Conservation (phyloP, 1,284 basidiomycete genomes). For the Sporisorium scitamineum region DNA sequence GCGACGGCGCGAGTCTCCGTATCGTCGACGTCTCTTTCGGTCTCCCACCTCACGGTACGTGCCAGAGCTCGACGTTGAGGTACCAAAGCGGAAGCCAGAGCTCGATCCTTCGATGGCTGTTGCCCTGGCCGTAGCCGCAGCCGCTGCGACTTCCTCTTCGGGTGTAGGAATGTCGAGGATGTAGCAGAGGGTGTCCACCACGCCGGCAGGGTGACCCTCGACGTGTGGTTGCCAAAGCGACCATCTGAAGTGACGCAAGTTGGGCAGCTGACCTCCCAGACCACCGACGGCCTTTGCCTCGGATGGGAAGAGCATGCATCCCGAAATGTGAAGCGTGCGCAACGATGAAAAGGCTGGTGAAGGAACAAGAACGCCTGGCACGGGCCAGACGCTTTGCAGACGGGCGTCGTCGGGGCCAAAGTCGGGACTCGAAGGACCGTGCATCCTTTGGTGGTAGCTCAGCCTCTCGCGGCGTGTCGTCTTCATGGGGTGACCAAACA, state of each 20-base stretch:
- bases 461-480: constrained; percentile 38
- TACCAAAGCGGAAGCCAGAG: constrained; percentile 39
- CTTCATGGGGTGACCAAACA: constrained; percentile 51
- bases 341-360: constrained; percentile 46
- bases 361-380: constrained; percentile 47
- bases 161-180: constrained; percentile 51
- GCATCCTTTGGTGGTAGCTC: constrained; percentile 45
- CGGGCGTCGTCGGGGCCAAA: constrained; percentile 34
- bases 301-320: constrained; percentile 57
- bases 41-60: constrained; percentile 41
- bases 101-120: constrained; percentile 25
- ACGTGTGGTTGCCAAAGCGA: constrained; percentile 55
- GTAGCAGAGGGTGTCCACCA: constrained; percentile 48
- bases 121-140: constrained; percentile 24
- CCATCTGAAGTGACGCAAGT: constrained; percentile 53
- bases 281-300: constrained; percentile 53
- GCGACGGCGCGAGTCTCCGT: constrained; percentile 36
- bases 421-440: constrained; percentile 24
- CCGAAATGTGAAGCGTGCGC: constrained; percentile 53
- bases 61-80: constrained; percentile 40
- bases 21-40: constrained; percentile 37
- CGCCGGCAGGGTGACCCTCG: constrained; percentile 50
- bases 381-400: constrained; percentile 40
- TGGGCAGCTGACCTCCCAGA: constrained; percentile 47
- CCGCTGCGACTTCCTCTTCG: constrained; percentile 41